Evolutionary conservation across 2,329 filamentous ascomycete genomes (phyloP).

Genomic region (Diaporthe capsici): DNA sequence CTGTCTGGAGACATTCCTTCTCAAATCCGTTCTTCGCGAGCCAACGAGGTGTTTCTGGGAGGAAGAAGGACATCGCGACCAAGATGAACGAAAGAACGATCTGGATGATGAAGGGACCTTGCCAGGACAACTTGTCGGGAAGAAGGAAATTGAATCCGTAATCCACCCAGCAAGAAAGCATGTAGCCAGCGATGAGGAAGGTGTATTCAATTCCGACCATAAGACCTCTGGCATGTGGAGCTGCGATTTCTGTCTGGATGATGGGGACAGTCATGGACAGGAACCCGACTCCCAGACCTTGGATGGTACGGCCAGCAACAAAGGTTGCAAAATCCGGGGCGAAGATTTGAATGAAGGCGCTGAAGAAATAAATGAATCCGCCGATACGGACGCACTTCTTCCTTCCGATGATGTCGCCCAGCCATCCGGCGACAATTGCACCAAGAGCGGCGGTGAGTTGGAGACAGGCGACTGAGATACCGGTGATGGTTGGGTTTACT

Average conservation of each 20-base stretch:
- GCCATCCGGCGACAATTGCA: background rate
- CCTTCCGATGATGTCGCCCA: background rate
- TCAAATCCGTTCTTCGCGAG: slow-evolving; percentile 52
- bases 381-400: background rate
- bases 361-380: background rate
- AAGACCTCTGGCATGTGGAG: background rate
- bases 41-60: slow-evolving; percentile 57
- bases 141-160: background rate
- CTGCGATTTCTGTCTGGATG: background rate
- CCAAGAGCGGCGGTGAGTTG: background rate
- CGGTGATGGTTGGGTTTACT: background rate
- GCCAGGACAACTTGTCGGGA: background rate
- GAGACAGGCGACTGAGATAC: background rate
- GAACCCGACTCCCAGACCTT: background rate
- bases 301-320: background rate
- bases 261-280: background rate
- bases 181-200: background rate
- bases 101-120: background rate
- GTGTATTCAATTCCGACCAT: background rate
- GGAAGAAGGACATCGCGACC: background rate
- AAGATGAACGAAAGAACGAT: background rate
- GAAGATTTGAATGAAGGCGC: background rate
- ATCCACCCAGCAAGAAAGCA: background rate
- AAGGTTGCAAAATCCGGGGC: background rate
- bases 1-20: slow-evolving; percentile 53